These are phyloP conservation scores for Paraleonurus japonicus DNA, from an alignment of 257 asterid genomes.

Conservation along the genomic window DNA sequence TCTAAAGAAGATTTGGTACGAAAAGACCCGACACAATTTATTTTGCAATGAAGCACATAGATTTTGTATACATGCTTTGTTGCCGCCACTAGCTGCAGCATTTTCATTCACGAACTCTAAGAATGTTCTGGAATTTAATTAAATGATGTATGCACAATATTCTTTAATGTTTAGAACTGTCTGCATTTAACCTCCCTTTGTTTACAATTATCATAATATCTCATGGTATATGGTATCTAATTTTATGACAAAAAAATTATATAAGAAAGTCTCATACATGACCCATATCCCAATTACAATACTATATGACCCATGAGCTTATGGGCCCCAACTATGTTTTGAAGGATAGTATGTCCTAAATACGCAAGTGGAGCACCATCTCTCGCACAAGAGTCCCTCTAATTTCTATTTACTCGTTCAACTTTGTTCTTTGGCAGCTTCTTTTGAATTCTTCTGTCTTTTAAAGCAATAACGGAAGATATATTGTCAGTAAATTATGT, in stretches of 20 bases:
- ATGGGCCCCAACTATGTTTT: too few relatives aligned
- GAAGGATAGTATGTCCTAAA: too few relatives aligned
- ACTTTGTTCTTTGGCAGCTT: neutral
- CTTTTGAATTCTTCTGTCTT: neutral
- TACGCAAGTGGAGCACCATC: too few relatives aligned
- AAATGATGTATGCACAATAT: conserved; percentile 2
- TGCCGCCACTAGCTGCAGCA: neutral
- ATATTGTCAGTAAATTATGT: neutral
- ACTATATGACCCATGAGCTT: too few relatives aligned
- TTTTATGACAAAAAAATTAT: neutral
- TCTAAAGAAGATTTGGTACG: conserved; percentile 77
- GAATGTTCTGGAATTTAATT: neutral
- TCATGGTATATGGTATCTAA: neutral
- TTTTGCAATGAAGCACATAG: neutral
- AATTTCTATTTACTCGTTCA: neutral
- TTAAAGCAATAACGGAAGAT: neutral
- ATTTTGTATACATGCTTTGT: conserved; percentile 6
- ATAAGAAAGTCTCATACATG: too few relatives aligned
- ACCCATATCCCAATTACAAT: too few relatives aligned
- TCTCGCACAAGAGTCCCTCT: too few relatives aligned
- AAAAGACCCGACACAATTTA: neutral
- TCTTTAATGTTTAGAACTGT: neutral
- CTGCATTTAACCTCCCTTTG: neutral
- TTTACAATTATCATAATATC: neutral
- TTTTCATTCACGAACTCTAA: conserved; percentile 1